These are phyloP conservation scores for Emmonsia crescens DNA, from an alignment of 2,329 filamentous ascomycete genomes.

Conservation along the genomic window DNA sequence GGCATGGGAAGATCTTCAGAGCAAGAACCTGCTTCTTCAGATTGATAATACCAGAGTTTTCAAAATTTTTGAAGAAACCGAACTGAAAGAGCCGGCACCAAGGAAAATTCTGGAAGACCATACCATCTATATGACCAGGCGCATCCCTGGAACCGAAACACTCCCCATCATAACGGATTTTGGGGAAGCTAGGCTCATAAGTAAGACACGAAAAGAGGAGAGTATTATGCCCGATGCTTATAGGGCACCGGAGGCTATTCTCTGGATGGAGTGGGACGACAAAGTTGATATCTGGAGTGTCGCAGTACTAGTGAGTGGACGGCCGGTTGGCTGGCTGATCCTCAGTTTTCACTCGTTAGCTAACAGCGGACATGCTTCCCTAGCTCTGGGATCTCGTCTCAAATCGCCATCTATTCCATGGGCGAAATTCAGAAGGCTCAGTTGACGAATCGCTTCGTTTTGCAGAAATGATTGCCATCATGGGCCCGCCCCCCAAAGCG, in stretches of 20 bases:
- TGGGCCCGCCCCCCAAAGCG: conserved; percentile 3
- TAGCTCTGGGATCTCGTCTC: conserved; percentile 4
- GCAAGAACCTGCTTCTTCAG: too few relatives aligned
- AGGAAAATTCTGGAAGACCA: conserved; percentile 8
- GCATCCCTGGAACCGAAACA: neutral
- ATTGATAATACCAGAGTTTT: too few relatives aligned
- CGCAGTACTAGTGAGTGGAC: conserved; percentile 14
- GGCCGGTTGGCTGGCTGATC: too few relatives aligned
- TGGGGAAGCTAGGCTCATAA: conserved; percentile 4
- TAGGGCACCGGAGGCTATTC: neutral
- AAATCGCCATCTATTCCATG: neutral
- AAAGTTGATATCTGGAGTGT: conserved; percentile 13
- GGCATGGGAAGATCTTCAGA: too few relatives aligned
- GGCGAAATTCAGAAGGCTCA: neutral
- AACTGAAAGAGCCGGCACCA: conserved; percentile 6
- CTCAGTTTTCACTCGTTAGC: neutral
- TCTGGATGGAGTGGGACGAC: neutral
- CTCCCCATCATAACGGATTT: conserved; percentile 9
- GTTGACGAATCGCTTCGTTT: conserved; percentile 1
- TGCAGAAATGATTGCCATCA: conserved; percentile 5
- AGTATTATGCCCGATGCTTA: neutral
- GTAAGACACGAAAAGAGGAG: neutral
- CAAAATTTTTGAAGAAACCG: conserved; percentile 5
- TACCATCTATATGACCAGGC: conserved; percentile 7
- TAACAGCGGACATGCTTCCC: neutral